A percentile compares a stretch with the other conserved stretches of the same genome.
These are phyloP conservation scores for Perilla frutescens DNA, from an alignment of 257 asterid genomes.

Conservation along the genomic window DNA sequence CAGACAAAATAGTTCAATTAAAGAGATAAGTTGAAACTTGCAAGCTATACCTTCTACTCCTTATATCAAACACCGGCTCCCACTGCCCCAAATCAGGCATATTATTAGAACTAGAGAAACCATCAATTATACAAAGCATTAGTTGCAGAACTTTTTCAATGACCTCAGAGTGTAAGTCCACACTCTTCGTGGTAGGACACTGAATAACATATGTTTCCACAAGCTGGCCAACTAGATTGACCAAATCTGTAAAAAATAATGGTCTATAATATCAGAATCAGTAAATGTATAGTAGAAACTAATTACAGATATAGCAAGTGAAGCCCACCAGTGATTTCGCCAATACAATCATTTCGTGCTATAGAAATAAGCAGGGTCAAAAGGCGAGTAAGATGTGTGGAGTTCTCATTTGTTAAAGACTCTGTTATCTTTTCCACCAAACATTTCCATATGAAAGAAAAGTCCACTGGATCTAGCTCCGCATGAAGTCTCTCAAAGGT, in stretches of 20 bases:
- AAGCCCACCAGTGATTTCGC: constrained; percentile 69
- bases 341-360: constrained; percentile 51
- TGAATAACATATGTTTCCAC: constrained; percentile 58
- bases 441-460: constrained; percentile 60
- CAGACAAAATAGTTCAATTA: constrained; percentile 28
- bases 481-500: constrained; percentile 66
- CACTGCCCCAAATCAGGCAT: constrained; percentile 53
- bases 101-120: constrained; percentile 53
- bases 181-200: constrained; percentile 38
- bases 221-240: constrained; percentile 59
- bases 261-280: constrained; percentile 30
- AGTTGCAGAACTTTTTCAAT: constrained; percentile 63
- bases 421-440: constrained; percentile 56
- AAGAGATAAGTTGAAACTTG: constrained; percentile 25
- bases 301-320: constrained; percentile 12
- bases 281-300: constrained; percentile 19
- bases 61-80: constrained; percentile 65
- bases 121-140: constrained; percentile 68
- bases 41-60: constrained; percentile 65
- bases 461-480: constrained; percentile 60
- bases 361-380: constrained; percentile 66
- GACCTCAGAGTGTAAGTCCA: constrained; percentile 49
- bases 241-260: constrained; percentile 56
- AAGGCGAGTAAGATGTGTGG: constrained; percentile 58
- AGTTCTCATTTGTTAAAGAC: constrained; percentile 48